These are phyloP conservation scores for Colletotrichum siamense DNA, from an alignment of 2,329 filamentous ascomycete species.

Conservation along the genomic window DNA sequence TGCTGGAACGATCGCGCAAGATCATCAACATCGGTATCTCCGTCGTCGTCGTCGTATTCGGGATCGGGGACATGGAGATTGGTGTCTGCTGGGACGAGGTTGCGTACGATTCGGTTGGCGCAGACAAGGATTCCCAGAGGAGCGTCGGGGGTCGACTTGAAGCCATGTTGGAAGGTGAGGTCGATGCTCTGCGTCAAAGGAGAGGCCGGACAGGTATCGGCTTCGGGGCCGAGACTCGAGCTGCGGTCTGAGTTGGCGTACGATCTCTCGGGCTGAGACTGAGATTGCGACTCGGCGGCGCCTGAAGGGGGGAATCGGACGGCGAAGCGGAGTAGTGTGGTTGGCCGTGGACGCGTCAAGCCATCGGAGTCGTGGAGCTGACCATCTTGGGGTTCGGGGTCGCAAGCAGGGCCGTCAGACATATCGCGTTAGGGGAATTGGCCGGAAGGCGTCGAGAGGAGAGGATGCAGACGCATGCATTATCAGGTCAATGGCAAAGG, in stretches of 20 bases:
- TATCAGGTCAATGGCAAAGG: not conserved
- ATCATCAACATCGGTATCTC: not conserved
- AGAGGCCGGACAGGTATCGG: not conserved
- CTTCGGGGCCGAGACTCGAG: not conserved
- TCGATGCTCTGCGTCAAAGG: not conserved
- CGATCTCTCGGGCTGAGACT: not conserved
- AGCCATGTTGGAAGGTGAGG: not conserved
- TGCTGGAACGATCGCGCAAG: not conserved
- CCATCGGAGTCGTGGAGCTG: not conserved
- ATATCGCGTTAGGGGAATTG: not conserved
- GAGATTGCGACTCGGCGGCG: not conserved
- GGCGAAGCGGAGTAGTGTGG: not conserved
- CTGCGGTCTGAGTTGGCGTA: not conserved
- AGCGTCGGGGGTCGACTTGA: not conserved
- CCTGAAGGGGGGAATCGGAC: not conserved
- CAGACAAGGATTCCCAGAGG: not conserved
- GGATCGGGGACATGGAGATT: not conserved
- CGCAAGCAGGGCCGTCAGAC: not conserved
- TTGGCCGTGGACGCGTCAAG: not conserved
- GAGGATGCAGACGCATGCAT: not conserved
- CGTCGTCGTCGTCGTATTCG: not conserved
- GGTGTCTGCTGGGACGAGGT: not conserved
- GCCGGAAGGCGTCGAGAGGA: not conserved
- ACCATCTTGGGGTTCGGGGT: not conserved
- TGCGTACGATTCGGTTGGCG: not conserved